phyloP scores from a whole-genome alignment of 1,139 yeast species.

The Yamadazyma buinensis region DNA sequence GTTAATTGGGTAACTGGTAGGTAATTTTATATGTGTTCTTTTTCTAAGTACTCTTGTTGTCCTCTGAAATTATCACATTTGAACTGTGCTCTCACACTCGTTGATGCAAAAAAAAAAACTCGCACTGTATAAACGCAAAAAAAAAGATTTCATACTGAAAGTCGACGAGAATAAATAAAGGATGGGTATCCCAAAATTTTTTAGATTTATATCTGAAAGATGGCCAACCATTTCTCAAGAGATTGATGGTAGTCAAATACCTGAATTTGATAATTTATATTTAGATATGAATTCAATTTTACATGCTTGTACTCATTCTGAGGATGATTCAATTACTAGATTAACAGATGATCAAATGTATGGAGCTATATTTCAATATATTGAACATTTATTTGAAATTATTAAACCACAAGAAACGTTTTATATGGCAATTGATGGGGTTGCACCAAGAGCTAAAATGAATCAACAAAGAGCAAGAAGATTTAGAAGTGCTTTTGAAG shows the following conservation, averaged over 20 bases:
- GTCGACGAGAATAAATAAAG: too few relatives aligned
- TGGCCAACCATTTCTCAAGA: conserved; percentile 95
- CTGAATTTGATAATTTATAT: conserved; percentile 92
- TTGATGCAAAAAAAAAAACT: too few relatives aligned
- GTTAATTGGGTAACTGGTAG: too few relatives aligned
- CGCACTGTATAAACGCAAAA: too few relatives aligned
- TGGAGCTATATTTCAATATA: conserved; percentile 88
- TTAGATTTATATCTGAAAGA: conserved; percentile 95
- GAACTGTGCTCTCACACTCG: too few relatives aligned
- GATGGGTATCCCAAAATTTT: conserved; percentile 92
- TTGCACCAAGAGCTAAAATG: conserved; percentile 99
- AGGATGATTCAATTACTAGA: conserved; percentile 55
- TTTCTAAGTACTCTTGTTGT: too few relatives aligned
- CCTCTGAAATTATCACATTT: too few relatives aligned
- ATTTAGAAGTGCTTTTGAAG: conserved; percentile 92
- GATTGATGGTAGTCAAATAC: conserved; percentile 79
- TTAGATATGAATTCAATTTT: conserved; percentile 97
- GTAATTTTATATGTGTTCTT: too few relatives aligned
- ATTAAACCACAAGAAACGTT: conserved; percentile 84
- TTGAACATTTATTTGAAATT: conserved; percentile 86
- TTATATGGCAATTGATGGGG: conserved; percentile 99
- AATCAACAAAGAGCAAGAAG: conserved; percentile 98
- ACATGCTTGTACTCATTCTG: conserved; percentile 88
- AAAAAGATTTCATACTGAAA: too few relatives aligned
- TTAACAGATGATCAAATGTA: conserved; percentile 90